These are phyloP conservation scores for Claviceps sp. DNA, from an alignment of 2,329 filamentous ascomycete species.

Conservation along the genomic window DNA sequence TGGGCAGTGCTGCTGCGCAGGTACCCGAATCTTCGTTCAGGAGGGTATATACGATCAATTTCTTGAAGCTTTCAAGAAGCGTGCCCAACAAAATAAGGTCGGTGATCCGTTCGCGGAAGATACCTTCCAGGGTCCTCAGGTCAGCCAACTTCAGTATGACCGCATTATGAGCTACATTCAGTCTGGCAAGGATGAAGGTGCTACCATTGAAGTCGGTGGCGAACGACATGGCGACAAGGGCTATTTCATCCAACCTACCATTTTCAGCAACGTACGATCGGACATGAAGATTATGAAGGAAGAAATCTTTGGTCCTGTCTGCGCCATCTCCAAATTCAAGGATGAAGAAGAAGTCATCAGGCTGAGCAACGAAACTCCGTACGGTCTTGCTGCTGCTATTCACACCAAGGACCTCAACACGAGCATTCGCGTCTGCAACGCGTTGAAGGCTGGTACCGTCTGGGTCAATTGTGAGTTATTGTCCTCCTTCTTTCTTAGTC, in stretches of 20 bases:
- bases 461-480: constrained; percentile 34
- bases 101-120: constrained; percentile 68
- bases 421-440: constrained; percentile 65
- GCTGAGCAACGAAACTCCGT: constrained; percentile 61
- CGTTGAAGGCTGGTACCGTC: constrained; percentile 55
- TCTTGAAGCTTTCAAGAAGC: constrained; percentile 64
- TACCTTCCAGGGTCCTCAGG: constrained; percentile 82
- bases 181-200: constrained; percentile 46
- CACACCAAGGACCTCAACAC: constrained; percentile 77
- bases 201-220: constrained; percentile 43
- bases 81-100: constrained; percentile 60
- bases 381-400: constrained; percentile 72
- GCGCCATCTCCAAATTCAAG: constrained; percentile 76
- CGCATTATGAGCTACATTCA: constrained; percentile 78
- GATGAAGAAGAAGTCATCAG: constrained; percentile 65
- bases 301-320: constrained; percentile 86
- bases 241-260: constrained; percentile 85
- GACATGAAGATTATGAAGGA: constrained; percentile 89
- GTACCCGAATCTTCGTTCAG: constrained; percentile 75
- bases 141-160: constrained; percentile 75
- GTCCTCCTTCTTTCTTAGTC: too few species aligned
- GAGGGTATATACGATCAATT: constrained; percentile 83
- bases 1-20: constrained; percentile 58
- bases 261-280: constrained; percentile 68
- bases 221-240: constrained; percentile 55